Conservation (phyloP, 352 stramenopile genomes). For the Pythium monospermum region DNA sequence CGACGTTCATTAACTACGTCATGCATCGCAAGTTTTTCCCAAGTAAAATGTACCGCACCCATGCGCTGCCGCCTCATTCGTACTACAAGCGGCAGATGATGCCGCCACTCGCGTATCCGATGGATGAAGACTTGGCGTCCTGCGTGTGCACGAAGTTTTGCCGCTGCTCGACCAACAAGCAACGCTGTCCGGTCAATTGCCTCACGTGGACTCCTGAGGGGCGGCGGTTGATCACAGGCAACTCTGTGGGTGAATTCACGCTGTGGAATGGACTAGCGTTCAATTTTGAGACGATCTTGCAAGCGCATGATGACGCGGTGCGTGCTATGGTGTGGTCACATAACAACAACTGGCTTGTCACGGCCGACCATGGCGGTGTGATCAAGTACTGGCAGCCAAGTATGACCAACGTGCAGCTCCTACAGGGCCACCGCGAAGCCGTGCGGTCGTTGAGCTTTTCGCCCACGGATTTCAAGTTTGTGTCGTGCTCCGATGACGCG, state of each 20-base stretch:
- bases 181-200: constrained; percentile 89
- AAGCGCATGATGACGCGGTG: constrained; percentile 85
- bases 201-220: constrained; percentile 95
- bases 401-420: constrained; percentile 84
- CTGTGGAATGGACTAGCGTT: constrained; percentile 98
- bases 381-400: constrained; percentile 93
- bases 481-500: constrained; percentile 95
- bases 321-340: constrained; percentile 89
- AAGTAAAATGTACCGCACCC: constrained; percentile 38
- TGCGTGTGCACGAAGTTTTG: constrained; percentile 87
- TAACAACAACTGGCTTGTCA: constrained; percentile 89
- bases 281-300: constrained; percentile 97
- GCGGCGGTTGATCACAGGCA: constrained; percentile 93
- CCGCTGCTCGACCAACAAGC: constrained; percentile 88
- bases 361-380: constrained; percentile 84
- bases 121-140: constrained; percentile 63
- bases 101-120: constrained; percentile 52
- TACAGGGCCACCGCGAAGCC: constrained; percentile 84
- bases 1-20: constrained; percentile 81
- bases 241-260: constrained; percentile 96
- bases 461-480: constrained; percentile 97
- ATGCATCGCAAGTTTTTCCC: constrained; percentile 67
- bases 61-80: constrained; percentile 67
- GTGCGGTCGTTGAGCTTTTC: constrained; percentile 96
- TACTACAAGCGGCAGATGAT: constrained; percentile 85